Conservation (phyloP, 2,329 filamentous ascomycete genomes). For the Xylaria hypoxylon region DNA sequence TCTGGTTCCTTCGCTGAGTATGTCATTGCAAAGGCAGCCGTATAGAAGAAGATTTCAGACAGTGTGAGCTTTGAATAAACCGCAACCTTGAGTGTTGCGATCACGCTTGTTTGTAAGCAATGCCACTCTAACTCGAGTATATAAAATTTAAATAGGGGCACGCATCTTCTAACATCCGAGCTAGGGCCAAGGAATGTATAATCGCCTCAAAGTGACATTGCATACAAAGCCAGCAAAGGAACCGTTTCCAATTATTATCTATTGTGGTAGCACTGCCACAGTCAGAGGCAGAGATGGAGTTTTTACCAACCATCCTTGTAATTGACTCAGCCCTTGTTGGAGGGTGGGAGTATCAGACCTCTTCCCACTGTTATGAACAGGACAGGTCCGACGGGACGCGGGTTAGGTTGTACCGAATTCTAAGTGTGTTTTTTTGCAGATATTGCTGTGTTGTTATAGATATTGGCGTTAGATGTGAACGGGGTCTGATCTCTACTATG, state of each 20-base stretch:
- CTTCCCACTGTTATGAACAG: conserved; percentile 49
- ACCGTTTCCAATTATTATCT: conserved; percentile 55
- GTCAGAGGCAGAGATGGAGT: conserved; percentile 50
- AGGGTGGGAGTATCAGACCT: conserved; percentile 52
- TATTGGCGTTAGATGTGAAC: too few relatives aligned
- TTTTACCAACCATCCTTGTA: conserved; percentile 53
- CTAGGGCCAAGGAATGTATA: conserved; percentile 61
- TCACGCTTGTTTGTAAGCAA: conserved; percentile 55
- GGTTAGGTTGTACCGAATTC: conserved; percentile 39
- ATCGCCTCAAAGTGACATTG: conserved; percentile 57
- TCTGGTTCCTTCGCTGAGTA: conserved; percentile 58
- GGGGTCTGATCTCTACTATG: too few relatives aligned
- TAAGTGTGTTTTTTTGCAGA: too few relatives aligned
- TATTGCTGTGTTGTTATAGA: too few relatives aligned
- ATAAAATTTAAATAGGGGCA: background rate
- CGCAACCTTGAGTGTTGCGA: conserved; percentile 55
- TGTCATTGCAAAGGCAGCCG: conserved; percentile 54
- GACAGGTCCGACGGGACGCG: conserved; percentile 45
- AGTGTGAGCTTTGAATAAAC: conserved; percentile 59
- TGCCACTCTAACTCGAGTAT: background rate
- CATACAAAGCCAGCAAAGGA: conserved; percentile 56
- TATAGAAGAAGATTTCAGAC: conserved; percentile 59
- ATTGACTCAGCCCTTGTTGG: conserved; percentile 51
- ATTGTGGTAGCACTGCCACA: conserved; percentile 65
- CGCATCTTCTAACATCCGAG: background rate